A percentile compares a stretch with the other conserved stretches of the same genome.
Evolutionary conservation across 345 rosid genomes (phyloP).

Genomic region (Toxicodendron radicans): DNA sequence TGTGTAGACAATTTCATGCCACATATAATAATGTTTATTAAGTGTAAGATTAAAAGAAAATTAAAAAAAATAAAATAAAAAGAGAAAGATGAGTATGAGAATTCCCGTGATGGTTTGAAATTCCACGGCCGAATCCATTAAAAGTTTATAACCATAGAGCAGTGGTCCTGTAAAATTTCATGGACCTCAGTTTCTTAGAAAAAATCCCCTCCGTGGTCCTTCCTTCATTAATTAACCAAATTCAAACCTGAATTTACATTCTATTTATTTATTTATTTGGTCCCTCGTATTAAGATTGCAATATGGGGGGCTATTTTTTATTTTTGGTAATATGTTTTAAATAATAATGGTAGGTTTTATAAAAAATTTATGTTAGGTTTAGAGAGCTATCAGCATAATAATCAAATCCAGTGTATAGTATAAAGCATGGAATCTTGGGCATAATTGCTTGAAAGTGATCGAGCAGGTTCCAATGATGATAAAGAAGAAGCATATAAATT

Average conservation of each 20-base stretch:
- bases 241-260: neutral
- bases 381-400: no score
- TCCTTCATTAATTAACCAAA: neutral
- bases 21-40: neutral
- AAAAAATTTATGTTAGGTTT: no score
- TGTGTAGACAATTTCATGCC: neutral
- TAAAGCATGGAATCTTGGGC: neutral
- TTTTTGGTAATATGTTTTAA: no score
- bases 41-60: neutral
- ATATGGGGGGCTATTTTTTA: no score
- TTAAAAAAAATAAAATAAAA: no score
- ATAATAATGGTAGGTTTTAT: no score
- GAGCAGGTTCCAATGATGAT: neutral
- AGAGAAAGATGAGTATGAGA: neutral
- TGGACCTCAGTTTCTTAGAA: slow-evolving; percentile 11
- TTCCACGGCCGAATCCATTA: slow-evolving; percentile 12
- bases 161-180: slow-evolving; percentile 32
- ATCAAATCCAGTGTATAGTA: no score
- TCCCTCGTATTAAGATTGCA: no score
- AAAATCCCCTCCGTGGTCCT: slow-evolving; percentile 27
- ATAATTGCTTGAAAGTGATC: neutral
- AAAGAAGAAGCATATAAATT: neutral
- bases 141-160: neutral
- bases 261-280: no score
- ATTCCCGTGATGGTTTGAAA: slow-evolving; percentile 16